Evolutionary conservation across 306 rosid species (phyloP).

Genomic region (Lathyrus oleraceus): DNA sequence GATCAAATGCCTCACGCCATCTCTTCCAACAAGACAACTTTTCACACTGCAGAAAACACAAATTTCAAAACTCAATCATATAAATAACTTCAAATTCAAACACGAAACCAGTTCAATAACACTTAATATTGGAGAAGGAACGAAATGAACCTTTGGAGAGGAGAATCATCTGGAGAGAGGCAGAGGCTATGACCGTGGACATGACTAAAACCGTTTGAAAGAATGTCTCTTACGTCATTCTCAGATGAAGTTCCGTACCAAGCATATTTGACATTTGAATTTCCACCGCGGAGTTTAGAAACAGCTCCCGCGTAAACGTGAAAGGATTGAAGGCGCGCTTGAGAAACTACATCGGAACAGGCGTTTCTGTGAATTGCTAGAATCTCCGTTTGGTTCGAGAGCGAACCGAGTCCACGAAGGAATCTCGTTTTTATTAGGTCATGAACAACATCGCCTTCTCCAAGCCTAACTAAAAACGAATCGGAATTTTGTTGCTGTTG

Average conservation of each 20-base stretch:
- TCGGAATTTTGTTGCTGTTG: not conserved
- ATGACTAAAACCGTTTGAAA: conserved; percentile 59
- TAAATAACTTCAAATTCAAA: too few relatives aligned
- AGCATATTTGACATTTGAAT: conserved; percentile 69
- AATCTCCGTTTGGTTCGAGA: conserved; percentile 45
- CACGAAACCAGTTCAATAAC: too few relatives aligned
- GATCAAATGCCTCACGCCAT: conserved; percentile 66
- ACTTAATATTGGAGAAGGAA: not conserved
- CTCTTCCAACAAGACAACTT: conserved; percentile 47
- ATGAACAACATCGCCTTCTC: conserved; percentile 47
- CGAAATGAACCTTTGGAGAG: conserved; percentile 52
- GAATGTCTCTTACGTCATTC: conserved; percentile 49
- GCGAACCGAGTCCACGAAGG: conserved; percentile 45
- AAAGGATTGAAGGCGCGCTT: conserved; percentile 64
- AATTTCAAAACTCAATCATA: not conserved
- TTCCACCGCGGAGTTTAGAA: conserved; percentile 51
- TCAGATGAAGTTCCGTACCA: conserved; percentile 61
- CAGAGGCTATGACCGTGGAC: conserved; percentile 9
- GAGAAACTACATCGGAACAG: conserved; percentile 36
- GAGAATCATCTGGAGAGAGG: conserved; percentile 70
- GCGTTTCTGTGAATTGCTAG: conserved; percentile 49
- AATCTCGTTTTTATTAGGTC: conserved; percentile 55
- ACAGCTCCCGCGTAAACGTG: conserved; percentile 53
- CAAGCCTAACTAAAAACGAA: conserved; percentile 32
- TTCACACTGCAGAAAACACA: conserved; percentile 47